These are phyloP conservation scores for Phycomyces nitens DNA, from an alignment of 192 early-diverging fungal genomes.

Conservation along the genomic window DNA sequence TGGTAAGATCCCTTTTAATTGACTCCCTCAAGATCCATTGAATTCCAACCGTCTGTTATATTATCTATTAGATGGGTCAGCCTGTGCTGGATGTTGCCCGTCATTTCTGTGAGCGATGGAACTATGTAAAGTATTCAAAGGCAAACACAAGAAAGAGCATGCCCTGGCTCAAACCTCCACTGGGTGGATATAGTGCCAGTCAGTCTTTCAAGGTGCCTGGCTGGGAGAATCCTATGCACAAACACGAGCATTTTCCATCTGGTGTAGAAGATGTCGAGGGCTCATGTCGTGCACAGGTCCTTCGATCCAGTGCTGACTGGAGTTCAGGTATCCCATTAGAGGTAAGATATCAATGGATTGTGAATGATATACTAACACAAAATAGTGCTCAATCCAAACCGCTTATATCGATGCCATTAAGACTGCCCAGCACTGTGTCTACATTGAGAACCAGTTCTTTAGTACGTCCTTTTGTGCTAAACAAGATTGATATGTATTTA, in stretches of 20 bases:
- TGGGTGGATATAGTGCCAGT: conserved; percentile 23
- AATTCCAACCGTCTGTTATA: neutral
- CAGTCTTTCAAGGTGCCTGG: conserved; percentile 19
- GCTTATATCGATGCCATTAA: conserved; percentile 74
- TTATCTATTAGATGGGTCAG: conserved; percentile 51
- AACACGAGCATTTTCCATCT: conserved; percentile 40
- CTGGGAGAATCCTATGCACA: conserved; percentile 51
- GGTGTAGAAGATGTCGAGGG: conserved; percentile 45
- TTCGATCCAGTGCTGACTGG: conserved; percentile 69
- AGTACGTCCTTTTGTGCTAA: conserved; percentile 7
- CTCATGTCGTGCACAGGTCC: conserved; percentile 58
- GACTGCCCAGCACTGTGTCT: conserved; percentile 75
- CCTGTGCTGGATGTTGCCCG: conserved; percentile 77
- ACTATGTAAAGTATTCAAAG: conserved; percentile 76
- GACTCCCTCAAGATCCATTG: neutral
- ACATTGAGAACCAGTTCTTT: conserved; percentile 94
- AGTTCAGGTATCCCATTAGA: conserved; percentile 60
- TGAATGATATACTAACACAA: conserved; percentile 1
- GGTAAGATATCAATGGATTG: too few relatives aligned
- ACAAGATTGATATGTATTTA: too few relatives aligned
- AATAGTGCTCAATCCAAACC: conserved; percentile 68
- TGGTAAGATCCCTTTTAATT: conserved; percentile 39
- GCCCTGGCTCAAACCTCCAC: conserved; percentile 59
- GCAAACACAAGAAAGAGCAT: conserved; percentile 49
- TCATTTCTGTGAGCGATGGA: conserved; percentile 87